Evolutionary conservation across 345 rosid genomes (phyloP), one percentile per base, ranked within the genome.

Genomic region (Raphanus sativus): DNA sequence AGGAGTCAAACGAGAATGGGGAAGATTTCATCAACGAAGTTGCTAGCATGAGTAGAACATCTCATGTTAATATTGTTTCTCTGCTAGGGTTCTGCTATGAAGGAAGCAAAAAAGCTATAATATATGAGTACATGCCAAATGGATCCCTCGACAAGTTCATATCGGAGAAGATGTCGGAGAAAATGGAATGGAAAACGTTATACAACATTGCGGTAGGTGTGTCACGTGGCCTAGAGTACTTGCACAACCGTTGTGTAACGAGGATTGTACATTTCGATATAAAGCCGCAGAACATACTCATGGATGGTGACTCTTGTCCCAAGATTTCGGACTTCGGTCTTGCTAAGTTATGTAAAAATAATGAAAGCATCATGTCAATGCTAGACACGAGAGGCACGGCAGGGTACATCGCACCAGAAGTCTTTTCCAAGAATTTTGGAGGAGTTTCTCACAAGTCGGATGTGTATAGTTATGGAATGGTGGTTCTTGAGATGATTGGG

Each of bases 271-370:
- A 88, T 50, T 84, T 86, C 3, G 86, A 86, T 50, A 86, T 85
- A 33, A 86, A 88, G 25, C 89, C 89, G 17, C 89, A 87, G 4
- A 87, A 86, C 28, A 84, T 87, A 65, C 81, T 87, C 15, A 76
- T 86, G 9, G 83, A 84, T 32, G 70, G 77, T 8, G 33, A 78
- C 0, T 83, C 82, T 16, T 29, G 25, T 33, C 91, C 89, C 0
- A 86, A 87, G 25, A 86, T 86, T n/a, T 82, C 85, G 0, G 91
- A 87, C 65, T 87, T 87, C 2, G 89, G 91, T 2, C 91, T 87
- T 17, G 85, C 91, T 5, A 85, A 85, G 54, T 75, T 80, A 26
- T 78, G 86, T 45, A 67, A 77, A 16, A 75, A 56, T 3, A 77
- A 74, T 9, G 86, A 83, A 38, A 86, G 86, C 63, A 48, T 76